Evolutionary conservation across 1,284 basidiomycete species (phyloP).

Genomic region (Mycena sp.): DNA sequence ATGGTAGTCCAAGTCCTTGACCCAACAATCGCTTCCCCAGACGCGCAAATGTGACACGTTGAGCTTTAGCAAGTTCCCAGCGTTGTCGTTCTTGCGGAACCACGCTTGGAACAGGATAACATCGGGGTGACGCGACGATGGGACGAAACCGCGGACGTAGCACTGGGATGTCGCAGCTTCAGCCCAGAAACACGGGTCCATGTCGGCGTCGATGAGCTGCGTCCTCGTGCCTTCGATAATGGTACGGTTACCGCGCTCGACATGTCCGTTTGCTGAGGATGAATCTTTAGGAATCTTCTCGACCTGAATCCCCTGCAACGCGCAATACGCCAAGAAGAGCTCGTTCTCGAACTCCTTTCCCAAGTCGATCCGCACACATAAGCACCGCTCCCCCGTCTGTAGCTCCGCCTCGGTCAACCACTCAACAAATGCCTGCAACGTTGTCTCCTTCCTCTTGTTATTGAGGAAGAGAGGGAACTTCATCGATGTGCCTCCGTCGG

Average conservation of each 20-base stretch:
- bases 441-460: constrained; percentile 26
- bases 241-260: constrained; percentile 8
- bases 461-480: constrained; percentile 22
- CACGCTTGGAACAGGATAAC: neutral
- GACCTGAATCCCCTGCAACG: constrained; percentile 16
- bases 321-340: constrained; percentile 1
- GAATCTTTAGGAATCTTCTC: constrained; percentile 25
- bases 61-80: constrained; percentile 8
- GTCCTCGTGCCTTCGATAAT: constrained; percentile 2
- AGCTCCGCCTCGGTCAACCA: constrained; percentile 27
- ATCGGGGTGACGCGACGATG: constrained; percentile 13
- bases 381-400: constrained; percentile 27
- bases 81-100: neutral
- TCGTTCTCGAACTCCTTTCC: constrained; percentile 26
- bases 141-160: constrained; percentile 15
- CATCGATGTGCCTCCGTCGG: constrained; percentile 19
- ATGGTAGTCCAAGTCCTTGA: constrained; percentile 11
- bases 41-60: constrained; percentile 27
- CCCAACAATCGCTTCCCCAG: constrained; percentile 16
- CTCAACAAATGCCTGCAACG: constrained; percentile 15
- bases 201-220: neutral
- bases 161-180: constrained; percentile 6
- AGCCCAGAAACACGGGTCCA: neutral
- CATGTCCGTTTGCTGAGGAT: neutral
- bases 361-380: constrained; percentile 11